A percentile compares a stretch with the other conserved stretches of the same genome.
Evolutionary conservation across 345 rosid genomes (phyloP).

Genomic region (Nasturtium officinale): DNA sequence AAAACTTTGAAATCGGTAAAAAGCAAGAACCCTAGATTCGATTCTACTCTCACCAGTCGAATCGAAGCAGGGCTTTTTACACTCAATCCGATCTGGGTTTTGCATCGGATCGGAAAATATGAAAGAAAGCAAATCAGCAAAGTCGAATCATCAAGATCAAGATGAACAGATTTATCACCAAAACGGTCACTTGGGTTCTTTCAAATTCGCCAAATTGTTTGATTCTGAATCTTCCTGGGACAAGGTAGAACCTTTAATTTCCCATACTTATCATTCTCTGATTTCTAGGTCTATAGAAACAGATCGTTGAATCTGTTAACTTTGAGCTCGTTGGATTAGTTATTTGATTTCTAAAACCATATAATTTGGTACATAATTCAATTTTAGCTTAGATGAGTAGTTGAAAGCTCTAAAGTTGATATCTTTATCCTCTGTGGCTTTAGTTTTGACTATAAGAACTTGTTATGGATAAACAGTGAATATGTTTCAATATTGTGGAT

Average conservation of each 20-base stretch:
- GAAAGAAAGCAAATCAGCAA: constrained; percentile 66
- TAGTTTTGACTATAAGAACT: not conserved
- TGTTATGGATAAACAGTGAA: constrained; percentile 1
- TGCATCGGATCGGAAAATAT: constrained; percentile 35
- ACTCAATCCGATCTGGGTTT: constrained; percentile 10
- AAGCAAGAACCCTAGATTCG: constrained; percentile 34
- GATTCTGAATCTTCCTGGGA: constrained; percentile 98
- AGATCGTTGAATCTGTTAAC: not conserved
- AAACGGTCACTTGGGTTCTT: constrained; percentile 73
- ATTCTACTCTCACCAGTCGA: not conserved
- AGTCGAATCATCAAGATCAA: constrained; percentile 49
- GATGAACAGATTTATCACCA: constrained; percentile 46
- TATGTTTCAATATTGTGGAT: constrained; percentile 5
- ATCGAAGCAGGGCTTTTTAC: constrained; percentile 13
- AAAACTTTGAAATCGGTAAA: not conserved
- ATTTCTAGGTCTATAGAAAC: constrained; percentile 5
- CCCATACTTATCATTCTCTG: not conserved
- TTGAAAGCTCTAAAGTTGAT: not conserved
- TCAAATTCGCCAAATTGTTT: constrained; percentile 79
- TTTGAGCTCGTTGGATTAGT: not conserved
- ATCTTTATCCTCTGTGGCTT: not conserved
- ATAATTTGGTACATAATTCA: not conserved
- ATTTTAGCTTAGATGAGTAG: not conserved
- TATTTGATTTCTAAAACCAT: not conserved
- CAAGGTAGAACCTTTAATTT: constrained; percentile 50